Evolutionary conservation across 2,329 filamentous ascomycete species (phyloP), one percentile per base, ranked within the genome.

Genomic region (Claviceps monticola): DNA sequence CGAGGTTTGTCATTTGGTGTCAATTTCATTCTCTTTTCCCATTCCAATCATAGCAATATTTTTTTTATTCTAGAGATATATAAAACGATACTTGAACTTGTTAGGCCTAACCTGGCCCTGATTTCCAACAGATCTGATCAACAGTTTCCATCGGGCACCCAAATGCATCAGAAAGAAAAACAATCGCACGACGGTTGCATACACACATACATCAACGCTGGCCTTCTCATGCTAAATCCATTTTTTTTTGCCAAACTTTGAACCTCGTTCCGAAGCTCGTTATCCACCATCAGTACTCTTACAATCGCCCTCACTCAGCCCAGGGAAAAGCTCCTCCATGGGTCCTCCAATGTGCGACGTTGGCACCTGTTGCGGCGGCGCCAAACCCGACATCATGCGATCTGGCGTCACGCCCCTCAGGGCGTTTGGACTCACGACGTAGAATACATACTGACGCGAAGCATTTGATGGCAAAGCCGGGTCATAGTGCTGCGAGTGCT

Each of bases 241-340:
- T 9, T 16, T 16, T 6, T 5, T 26, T 39, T 9, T 23, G 36
- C 6, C 29, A 34, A 34, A 34, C 29, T 34, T 8, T 34, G 29
- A 11, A 34, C 8, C 29, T 1, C 3, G 9, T 34, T 34, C 29
- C 29, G 29, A 34, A 34, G 29, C 17, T 14, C n/a, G 19, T 46
- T 19, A 46, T 11, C 34, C 37, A 42, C n/a, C 34, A 38, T 47
- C 26, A n/a, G 43, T 37, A 36, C 41, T 23, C 17, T 42, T 42
- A 5, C 11, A 23, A 14, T 47, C 44, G 17, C 21, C 49, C 17
- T 51, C 49, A 21, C 41, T 17, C 23, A 51, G 37, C 11, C 49
- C 49, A 8, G 44, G 49, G 14, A 46, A 51, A n/a, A 51, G 49
- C 44, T 51, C 43, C 37, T 51, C 49, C n/a, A 51, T 46, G 34